Base-by-base conservation (phyloP, 108 stramenopile species). In the Hondaea fermentalgiana region DNA sequence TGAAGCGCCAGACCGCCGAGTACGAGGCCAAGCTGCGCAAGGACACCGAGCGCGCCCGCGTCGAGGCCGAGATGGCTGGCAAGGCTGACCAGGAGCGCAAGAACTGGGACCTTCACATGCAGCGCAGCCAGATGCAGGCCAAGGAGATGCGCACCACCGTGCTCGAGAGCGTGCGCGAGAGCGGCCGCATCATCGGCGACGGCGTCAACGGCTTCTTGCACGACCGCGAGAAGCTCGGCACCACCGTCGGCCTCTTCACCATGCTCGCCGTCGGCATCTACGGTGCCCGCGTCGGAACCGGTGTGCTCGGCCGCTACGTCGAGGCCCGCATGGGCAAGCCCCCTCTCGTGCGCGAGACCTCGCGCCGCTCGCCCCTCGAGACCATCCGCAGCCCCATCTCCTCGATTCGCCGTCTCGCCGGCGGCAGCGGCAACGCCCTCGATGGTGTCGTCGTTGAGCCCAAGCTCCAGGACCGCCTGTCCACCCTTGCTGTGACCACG, bases 271-370 rank as follows among this genome's bases (percentile, higher is more conserved):
- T 87, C 60, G 92, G 92, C 28, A 89, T 94, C 29, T 94, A 90
- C 87, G 28, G 90, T 55, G 92, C 93, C 16, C 92, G 90, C 60
- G 95, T 93, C 72, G 69, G 88, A 49, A 90, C 94, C 42, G 88
- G 88, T 23, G 89, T 95, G 5, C 72, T 91, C 47, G 90, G 93
- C 8, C 89, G 90, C 44, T 58, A 95, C 16, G 90, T 95, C 44
- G 95, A 96, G 91, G 89, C 90, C 49, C 92, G 88, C 17, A 89
- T 96, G 25, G 96, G 96, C 2, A 92, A 93, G 71, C 96, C 96
- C 42, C 91, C 92, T 43, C 92, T 96, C 17, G 92, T 96, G 44
- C 69, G 96, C 53, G 96, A 96, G 90, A 96, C 96, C 3, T 94
- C 94, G 4, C 91, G 95, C 88, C 23, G 60, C 60, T 21, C 91